A percentile compares a stretch with the other conserved stretches of the same genome.
These are phyloP conservation scores for Cladosporium sp. DNA, from an alignment of 2,329 filamentous ascomycete species.

Conservation along the genomic window DNA sequence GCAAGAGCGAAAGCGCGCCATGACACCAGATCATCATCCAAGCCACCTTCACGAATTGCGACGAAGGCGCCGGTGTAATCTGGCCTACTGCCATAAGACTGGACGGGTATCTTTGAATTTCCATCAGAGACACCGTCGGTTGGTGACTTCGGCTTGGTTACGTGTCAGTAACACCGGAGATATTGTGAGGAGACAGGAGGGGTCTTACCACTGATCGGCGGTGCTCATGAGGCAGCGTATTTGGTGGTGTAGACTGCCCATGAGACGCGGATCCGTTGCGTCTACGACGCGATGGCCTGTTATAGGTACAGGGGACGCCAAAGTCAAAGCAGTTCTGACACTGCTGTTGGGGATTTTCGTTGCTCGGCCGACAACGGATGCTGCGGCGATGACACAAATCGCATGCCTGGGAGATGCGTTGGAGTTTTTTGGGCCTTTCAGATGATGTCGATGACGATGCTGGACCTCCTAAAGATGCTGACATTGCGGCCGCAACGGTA, in stretches of 20 bases:
- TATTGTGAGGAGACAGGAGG: not conserved
- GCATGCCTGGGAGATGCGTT: conserved; percentile 40
- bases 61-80: conserved; percentile 27
- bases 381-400: conserved; percentile 54
- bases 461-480: conserved; percentile 11
- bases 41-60: conserved; percentile 28
- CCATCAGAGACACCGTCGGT: conserved; percentile 7
- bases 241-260: conserved; percentile 26
- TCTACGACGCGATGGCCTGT: conserved; percentile 45
- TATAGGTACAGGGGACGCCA: conserved; percentile 51
- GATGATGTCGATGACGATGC: not conserved
- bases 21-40: conserved; percentile 33
- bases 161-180: conserved; percentile 6
- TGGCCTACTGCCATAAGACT: conserved; percentile 6
- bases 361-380: conserved; percentile 46
- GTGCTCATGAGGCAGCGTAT: conserved; percentile 28
- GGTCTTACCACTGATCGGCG: conserved; percentile 2
- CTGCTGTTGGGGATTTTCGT: conserved; percentile 36
- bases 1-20: conserved; percentile 46
- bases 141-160: conserved; percentile 10
- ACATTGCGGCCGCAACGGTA: conserved; percentile 12
- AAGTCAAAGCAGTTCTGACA: conserved; percentile 56
- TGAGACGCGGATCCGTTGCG: conserved; percentile 26
- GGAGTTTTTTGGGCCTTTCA: conserved; percentile 38
- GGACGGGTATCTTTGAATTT: not conserved